phyloP scores from a whole-genome alignment of 306 rosid species.

The Rosa lucieae region DNA sequence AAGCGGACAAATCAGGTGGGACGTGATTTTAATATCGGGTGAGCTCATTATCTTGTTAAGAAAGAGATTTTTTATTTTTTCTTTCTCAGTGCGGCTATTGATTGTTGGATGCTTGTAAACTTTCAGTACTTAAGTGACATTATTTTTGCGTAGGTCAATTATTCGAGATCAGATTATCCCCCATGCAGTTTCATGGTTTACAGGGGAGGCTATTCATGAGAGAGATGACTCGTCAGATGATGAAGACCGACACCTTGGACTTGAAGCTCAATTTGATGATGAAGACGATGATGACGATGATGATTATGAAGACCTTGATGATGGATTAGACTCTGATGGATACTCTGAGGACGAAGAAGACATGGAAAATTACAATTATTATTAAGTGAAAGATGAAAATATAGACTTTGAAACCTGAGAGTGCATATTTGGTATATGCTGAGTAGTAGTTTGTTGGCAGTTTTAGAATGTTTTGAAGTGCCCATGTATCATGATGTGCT shows the following conservation, averaged over 20 bases:
- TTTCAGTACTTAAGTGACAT: neutral
- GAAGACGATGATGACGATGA: conserved; percentile 42
- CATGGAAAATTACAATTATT: too few species aligned
- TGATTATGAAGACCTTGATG: conserved; percentile 10
- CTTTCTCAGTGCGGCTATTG: neutral
- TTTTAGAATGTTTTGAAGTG: too few species aligned
- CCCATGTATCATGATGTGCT: too few species aligned
- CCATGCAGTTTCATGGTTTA: conserved; percentile 79
- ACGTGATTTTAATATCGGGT: conserved; percentile 66
- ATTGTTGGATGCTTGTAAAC: neutral
- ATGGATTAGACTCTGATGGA: neutral
- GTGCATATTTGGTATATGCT: too few species aligned
- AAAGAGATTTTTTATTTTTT: neutral
- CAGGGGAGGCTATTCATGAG: conserved; percentile 59
- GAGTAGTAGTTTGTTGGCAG: neutral
- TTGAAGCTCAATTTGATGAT: conserved; percentile 22
- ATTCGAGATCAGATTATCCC: conserved; percentile 65
- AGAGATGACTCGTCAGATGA: conserved; percentile 57
- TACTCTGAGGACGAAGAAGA: too few species aligned
- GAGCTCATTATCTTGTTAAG: conserved; percentile 8
- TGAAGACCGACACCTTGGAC: conserved; percentile 29
- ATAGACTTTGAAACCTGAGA: too few species aligned
- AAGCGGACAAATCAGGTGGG: conserved; percentile 58
- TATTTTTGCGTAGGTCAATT: conserved; percentile 43
- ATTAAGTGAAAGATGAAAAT: neutral